phyloP scores from a whole-genome alignment of 1,284 basidiomycete species.

The Amylostereum areolatum region DNA sequence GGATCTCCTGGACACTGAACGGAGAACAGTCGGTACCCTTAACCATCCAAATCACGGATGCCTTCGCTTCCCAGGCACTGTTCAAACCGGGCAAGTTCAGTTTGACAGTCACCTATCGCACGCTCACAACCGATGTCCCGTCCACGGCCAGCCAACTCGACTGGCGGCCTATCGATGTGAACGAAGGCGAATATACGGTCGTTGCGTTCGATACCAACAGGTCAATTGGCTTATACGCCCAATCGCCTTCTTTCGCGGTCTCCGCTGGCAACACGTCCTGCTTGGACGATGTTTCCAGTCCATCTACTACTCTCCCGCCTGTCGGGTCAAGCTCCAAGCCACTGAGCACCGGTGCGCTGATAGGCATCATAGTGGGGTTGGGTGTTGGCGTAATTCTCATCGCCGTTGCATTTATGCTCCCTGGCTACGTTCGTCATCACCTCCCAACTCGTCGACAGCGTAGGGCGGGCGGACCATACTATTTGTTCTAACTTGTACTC shows the following conservation, averaged over 20 bases:
- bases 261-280: slow-evolving; percentile 7
- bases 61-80: background rate
- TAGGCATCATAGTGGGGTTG: slow-evolving; percentile 18
- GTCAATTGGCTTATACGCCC: slow-evolving; percentile 9
- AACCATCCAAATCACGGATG: slow-evolving; percentile 20
- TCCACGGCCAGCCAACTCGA: slow-evolving; percentile 11
- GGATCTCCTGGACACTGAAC: slow-evolving; percentile 15
- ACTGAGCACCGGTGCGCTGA: slow-evolving; percentile 18
- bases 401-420: slow-evolving; percentile 18
- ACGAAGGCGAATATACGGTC: slow-evolving; percentile 17
- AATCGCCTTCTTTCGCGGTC: slow-evolving; percentile 20
- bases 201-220: slow-evolving; percentile 17
- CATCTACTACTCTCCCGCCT: background rate
- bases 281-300: background rate
- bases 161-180: slow-evolving; percentile 21
- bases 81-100: background rate
- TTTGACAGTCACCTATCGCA: slow-evolving; percentile 11
- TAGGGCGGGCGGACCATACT: slow-evolving; percentile 15
- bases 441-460: slow-evolving; percentile 7
- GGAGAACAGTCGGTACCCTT: slow-evolving; percentile 9
- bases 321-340: slow-evolving; percentile 4
- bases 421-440: slow-evolving; percentile 13
- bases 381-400: slow-evolving; percentile 17
- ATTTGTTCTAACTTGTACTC: slow-evolving; percentile 14
- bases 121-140: slow-evolving; percentile 14